Base-by-base conservation (phyloP, 208 protist species). In the Leishmania amazonensis region DNA sequence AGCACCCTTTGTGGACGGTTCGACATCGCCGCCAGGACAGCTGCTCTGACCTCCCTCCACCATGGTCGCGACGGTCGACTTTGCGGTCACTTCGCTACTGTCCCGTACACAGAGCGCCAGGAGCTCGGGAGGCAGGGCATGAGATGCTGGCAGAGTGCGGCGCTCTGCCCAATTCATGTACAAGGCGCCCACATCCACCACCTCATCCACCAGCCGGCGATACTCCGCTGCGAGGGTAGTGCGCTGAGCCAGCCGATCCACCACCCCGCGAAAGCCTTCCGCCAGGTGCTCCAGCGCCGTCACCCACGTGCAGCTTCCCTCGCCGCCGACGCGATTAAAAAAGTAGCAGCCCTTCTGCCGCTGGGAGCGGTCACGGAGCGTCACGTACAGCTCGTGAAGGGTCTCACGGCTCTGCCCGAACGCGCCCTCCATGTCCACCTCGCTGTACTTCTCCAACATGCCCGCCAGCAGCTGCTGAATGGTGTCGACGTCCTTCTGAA, bases 261-360 rank as follows among this genome's bases (percentile, higher is more conserved):
- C 78, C 65, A 93, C 83, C 38, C 79, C 85, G 54, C 80, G 42
- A 75, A 95, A 95, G 17, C 87, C 91, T 0, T 81, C 73, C 54
- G 79, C 85, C 35, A 97, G 83, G 78, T 89, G 83, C 71, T 94
- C 88, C 73, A 95, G 83, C 38, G 90, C 92, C 13, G 78, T 78
- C 64, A 87, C 80, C 89, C 90, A 94, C 42, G 86, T 72, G 76
- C 90, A 91, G 35, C 85, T 90, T 51, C 84, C 91, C 75, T 95
- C 91, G 51, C 92, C 94, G 19, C 83, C 87, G 38, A 93, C 80
- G 57, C 94, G 90, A 74, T 89, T 93, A 75, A 96, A 96, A 74
- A 97, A 96, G 85, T 97, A 97, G 81, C 93, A 96, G 17, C 93
- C 93, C 78, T 92, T 93, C 75, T 93, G 89, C 40, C 88, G 85